phyloP scores from a whole-genome alignment of 2,329 filamentous ascomycete genomes.

The Pseudogymnoascus sp. region DNA sequence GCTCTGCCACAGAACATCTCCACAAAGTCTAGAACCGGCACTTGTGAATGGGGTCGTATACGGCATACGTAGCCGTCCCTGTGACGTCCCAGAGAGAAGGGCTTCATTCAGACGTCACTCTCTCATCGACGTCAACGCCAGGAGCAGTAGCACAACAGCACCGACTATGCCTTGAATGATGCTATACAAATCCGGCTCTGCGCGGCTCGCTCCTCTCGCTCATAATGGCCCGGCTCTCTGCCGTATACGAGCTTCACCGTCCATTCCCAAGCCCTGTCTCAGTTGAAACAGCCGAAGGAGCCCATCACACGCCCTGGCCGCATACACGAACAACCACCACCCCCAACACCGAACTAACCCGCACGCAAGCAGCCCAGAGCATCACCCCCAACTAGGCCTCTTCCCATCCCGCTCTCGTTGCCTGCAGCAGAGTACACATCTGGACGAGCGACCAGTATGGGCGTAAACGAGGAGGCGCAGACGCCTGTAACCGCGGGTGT shows the following conservation, averaged over 20 bases:
- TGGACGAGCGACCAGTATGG: not conserved
- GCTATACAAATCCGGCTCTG: not conserved
- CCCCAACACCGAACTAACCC: not conserved
- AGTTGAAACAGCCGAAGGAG: slow-evolving; percentile 1
- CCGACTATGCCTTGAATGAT: not conserved
- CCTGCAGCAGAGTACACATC: not conserved
- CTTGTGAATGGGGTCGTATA: not conserved
- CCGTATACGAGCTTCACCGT: not conserved
- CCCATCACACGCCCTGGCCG: not conserved
- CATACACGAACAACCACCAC: not conserved
- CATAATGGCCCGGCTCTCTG: not conserved
- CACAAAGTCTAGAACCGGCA: not conserved
- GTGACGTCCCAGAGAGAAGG: not conserved
- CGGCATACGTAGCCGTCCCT: not conserved
- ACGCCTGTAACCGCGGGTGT: slow-evolving; percentile 5
- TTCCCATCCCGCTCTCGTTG: not conserved
- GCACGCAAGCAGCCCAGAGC: not conserved
- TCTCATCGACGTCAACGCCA: not conserved
- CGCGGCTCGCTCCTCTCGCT: too few species aligned
- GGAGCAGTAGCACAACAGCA: not conserved
- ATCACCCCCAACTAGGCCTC: not conserved
- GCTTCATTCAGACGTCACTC: not conserved
- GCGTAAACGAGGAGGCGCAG: not conserved
- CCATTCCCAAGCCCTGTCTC: not conserved
- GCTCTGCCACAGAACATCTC: not conserved